A percentile compares a stretch with the other conserved stretches of the same genome.
These are phyloP conservation scores for Kwoniella heveanensis DNA, from an alignment of 768 basidiomycete species.

Conservation along the genomic window DNA sequence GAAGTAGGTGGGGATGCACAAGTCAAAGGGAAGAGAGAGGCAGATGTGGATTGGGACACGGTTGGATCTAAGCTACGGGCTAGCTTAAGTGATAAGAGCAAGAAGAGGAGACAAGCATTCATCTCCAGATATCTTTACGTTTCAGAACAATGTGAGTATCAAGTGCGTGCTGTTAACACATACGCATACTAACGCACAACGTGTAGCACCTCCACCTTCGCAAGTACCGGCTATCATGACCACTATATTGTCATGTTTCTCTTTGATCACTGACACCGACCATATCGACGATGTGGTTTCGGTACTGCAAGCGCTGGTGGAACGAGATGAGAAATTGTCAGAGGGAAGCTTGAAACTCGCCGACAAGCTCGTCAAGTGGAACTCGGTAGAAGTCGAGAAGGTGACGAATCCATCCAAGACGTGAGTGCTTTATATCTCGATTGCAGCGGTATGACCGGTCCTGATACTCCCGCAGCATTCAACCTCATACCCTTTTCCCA, in stretches of 20 bases:
- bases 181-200: neutral
- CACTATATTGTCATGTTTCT: constrained; percentile 28
- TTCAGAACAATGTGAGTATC: constrained; percentile 35
- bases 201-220: constrained; percentile 38
- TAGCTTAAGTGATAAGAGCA: constrained; percentile 34
- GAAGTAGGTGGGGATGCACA: constrained; percentile 13
- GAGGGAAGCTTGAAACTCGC: constrained; percentile 62
- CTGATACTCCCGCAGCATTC: constrained; percentile 19
- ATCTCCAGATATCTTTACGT: constrained; percentile 38
- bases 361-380: constrained; percentile 74
- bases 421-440: constrained; percentile 58
- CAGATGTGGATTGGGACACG: constrained; percentile 44
- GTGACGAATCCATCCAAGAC: constrained; percentile 64
- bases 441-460: neutral
- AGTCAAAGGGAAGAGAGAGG: constrained; percentile 16
- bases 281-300: constrained; percentile 41
- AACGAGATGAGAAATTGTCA: constrained; percentile 45
- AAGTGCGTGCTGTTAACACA: neutral
- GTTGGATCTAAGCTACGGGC: constrained; percentile 28
- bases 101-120: constrained; percentile 42
- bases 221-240: constrained; percentile 36
- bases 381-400: constrained; percentile 67
- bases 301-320: constrained; percentile 38
- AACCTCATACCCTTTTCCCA: constrained; percentile 37
- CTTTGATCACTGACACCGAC: constrained; percentile 30